These are phyloP conservation scores for Entophlyctis luteolus DNA, from an alignment of 192 early-diverging fungal species.

Conservation along the genomic window DNA sequence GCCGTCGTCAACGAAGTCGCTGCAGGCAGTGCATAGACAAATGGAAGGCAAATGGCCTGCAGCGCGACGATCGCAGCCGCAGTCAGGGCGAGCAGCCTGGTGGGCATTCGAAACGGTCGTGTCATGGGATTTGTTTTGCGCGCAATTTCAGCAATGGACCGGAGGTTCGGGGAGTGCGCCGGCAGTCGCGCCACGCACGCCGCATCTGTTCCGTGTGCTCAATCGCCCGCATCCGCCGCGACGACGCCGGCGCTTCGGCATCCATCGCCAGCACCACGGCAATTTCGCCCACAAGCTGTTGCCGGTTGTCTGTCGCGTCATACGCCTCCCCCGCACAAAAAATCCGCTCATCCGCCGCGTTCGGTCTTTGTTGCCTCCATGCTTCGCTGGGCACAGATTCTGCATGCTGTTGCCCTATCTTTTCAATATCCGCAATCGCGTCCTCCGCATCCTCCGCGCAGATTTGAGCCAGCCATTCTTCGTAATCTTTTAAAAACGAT, in stretches of 20 bases:
- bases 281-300: not conserved
- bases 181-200: too few species aligned
- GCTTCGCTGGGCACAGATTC: too few species aligned
- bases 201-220: too few species aligned
- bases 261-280: not conserved
- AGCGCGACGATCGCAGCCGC: not conserved
- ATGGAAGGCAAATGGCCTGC: not conserved
- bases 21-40: not conserved
- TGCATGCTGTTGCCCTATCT: not conserved
- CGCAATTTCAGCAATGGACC: too few species aligned
- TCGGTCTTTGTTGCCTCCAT: not conserved
- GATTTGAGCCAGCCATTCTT: slow-evolving; percentile 65
- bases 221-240: too few species aligned
- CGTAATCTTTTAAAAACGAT: slow-evolving; percentile 73
- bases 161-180: too few species aligned
- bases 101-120: too few species aligned
- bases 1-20: not conserved
- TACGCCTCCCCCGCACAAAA: too few species aligned
- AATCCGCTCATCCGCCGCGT: too few species aligned
- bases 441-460: slow-evolving; percentile 55
- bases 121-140: too few species aligned
- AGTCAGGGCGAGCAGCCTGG: not conserved
- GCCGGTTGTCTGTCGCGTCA: not conserved
- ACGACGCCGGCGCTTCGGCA: too few species aligned
- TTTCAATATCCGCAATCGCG: not conserved